phyloP scores from a whole-genome alignment of 2,329 filamentous ascomycete species.

The Hypomyces rosellus region DNA sequence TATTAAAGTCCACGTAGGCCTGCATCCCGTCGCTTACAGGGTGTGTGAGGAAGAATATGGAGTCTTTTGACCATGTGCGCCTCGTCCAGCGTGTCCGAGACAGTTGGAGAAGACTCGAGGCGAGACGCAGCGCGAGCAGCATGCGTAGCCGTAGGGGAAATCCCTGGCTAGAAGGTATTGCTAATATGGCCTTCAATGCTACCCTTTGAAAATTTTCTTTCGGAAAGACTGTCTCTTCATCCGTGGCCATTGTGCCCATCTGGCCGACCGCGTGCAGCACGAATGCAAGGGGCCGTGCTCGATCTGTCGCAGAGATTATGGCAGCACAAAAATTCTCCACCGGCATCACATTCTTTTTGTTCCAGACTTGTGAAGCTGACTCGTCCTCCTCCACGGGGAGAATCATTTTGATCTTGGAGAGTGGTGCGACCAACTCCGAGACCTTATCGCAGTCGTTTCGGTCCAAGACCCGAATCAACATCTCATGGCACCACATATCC shows the following conservation, averaged over 20 bases:
- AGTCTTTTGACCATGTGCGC: constrained; percentile 3
- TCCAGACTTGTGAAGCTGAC: background rate
- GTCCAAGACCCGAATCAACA: constrained; percentile 1
- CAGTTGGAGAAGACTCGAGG: constrained; percentile 7
- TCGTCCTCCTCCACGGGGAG: background rate
- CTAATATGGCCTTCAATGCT: background rate
- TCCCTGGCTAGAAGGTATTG: background rate
- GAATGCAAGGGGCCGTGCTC: constrained; percentile 1
- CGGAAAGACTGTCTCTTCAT: background rate
- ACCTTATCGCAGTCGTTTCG: background rate
- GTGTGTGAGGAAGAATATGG: constrained; percentile 1
- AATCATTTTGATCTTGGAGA: background rate
- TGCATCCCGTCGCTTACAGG: background rate
- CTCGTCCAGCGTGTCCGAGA: constrained; percentile 4
- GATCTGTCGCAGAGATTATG: background rate
- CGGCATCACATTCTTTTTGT: background rate
- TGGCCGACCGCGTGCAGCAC: background rate
- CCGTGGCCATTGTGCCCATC: background rate
- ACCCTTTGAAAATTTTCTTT: background rate
- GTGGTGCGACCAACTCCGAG: background rate
- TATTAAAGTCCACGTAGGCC: background rate
- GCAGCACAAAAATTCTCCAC: constrained; percentile 1
- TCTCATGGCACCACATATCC: constrained; percentile 1
- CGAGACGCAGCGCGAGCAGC: constrained; percentile 4
- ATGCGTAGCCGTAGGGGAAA: constrained; percentile 1